These are phyloP conservation scores for Lachancea dasiensis DNA, from an alignment of 805 yeast genomes.

Conservation along the genomic window DNA sequence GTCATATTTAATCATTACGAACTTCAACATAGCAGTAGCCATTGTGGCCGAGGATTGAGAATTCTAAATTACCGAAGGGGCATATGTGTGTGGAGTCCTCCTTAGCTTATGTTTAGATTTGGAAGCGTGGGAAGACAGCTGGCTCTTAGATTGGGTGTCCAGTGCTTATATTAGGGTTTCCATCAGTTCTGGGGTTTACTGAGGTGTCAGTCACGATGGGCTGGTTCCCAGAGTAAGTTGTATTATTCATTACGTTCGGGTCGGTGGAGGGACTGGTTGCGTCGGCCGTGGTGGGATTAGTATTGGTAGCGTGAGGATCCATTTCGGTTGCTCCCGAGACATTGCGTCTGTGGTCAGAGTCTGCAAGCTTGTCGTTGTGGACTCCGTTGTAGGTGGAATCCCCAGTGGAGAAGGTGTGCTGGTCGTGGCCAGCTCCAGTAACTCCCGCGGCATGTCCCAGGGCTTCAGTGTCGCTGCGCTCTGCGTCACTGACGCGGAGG, in stretches of 20 bases:
- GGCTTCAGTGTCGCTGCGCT: conserved; percentile 6
- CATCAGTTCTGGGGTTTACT: not conserved
- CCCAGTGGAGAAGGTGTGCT: conserved; percentile 11
- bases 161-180: not conserved
- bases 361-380: conserved; percentile 7
- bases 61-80: not conserved
- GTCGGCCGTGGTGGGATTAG: conserved; percentile 1
- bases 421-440: conserved; percentile 8
- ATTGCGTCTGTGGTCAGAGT: conserved; percentile 8
- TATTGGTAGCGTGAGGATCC: conserved; percentile 4
- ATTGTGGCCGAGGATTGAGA: not conserved
- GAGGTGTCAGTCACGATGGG: conserved; percentile 7
- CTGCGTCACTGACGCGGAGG: conserved; percentile 14
- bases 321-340: conserved; percentile 8
- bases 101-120: too few relatives aligned
- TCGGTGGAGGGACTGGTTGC: not conserved
- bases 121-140: too few relatives aligned
- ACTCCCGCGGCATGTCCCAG: conserved; percentile 2
- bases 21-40: not conserved
- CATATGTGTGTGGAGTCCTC: too few relatives aligned
- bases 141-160: conserved; percentile 1
- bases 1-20: conserved; percentile 5
- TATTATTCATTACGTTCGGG: conserved; percentile 2
- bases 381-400: conserved; percentile 8
- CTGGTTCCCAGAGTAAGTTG: conserved; percentile 3